Conservation (phyloP, 1,139 yeast genomes). For the Protomyces arabidopsidicola region DNA sequence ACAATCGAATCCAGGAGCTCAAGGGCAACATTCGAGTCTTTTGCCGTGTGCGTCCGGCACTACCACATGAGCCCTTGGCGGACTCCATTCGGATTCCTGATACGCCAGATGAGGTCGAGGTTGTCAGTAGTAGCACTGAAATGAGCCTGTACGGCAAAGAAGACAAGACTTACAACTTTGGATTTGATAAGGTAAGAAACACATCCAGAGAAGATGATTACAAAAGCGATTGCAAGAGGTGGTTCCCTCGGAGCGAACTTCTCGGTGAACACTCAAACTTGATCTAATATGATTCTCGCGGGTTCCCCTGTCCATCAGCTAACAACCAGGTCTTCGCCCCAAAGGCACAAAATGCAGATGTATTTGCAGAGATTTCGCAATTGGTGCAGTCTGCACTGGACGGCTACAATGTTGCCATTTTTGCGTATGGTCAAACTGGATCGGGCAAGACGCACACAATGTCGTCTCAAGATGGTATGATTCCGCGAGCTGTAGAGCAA, state of each 20-base stretch:
- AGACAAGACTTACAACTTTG: slow-evolving; percentile 47
- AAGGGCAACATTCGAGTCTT: slow-evolving; percentile 91
- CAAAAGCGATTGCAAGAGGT: slow-evolving; percentile 1
- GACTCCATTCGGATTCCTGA: slow-evolving; percentile 13
- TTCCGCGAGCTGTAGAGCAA: slow-evolving; percentile 68
- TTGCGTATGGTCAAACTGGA: slow-evolving; percentile 97
- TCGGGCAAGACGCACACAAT: slow-evolving; percentile 93
- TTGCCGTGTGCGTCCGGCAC: slow-evolving; percentile 72
- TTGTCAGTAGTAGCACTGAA: slow-evolving; percentile 35
- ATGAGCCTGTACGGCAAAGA: slow-evolving; percentile 36
- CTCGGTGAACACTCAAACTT: slow-evolving; percentile 14
- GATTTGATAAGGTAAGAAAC: slow-evolving; percentile 51
- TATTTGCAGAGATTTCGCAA: slow-evolving; percentile 82
- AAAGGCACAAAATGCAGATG: slow-evolving; percentile 50
- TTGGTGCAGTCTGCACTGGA: slow-evolving; percentile 83
- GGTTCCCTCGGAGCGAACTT: slow-evolving; percentile 11
- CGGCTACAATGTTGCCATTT: slow-evolving; percentile 78
- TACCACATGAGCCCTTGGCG: slow-evolving; percentile 27
- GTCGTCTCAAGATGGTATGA: slow-evolving; percentile 75
- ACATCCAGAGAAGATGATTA: slow-evolving; percentile 14
- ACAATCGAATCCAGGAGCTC: slow-evolving; percentile 72
- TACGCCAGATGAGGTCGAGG: slow-evolving; percentile 32
- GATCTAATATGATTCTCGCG: slow-evolving; percentile 27
- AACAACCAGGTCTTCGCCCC: slow-evolving; percentile 54
- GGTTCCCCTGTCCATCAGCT: background rate